These are phyloP conservation scores for Yamadazyma atlantica DNA, from an alignment of 1,139 yeast genomes.

Conservation along the genomic window DNA sequence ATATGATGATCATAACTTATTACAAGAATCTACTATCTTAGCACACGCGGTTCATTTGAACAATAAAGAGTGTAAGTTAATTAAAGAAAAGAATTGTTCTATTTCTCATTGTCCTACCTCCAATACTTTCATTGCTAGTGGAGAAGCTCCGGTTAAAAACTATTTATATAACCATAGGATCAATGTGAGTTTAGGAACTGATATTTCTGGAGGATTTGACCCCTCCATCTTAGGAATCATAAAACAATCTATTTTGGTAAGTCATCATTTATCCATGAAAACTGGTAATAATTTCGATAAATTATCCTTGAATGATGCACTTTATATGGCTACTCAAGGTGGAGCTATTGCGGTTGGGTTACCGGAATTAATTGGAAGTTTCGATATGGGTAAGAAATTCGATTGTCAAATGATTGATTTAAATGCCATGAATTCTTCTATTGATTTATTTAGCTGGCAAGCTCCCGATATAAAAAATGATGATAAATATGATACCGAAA, in stretches of 20 bases:
- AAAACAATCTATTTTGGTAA: constrained; percentile 76
- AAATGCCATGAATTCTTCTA: constrained; percentile 46
- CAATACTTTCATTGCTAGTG: constrained; percentile 84
- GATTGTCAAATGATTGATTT: constrained; percentile 82
- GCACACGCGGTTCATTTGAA: constrained; percentile 88
- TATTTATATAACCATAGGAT: constrained; percentile 65
- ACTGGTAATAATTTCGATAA: constrained; percentile 29
- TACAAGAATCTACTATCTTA: constrained; percentile 66
- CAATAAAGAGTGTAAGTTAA: constrained; percentile 58
- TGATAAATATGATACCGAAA: constrained; percentile 22
- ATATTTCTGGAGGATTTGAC: constrained; percentile 89
- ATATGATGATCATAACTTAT: constrained; percentile 61
- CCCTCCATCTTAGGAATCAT: constrained; percentile 76
- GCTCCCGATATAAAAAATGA: constrained; percentile 18
- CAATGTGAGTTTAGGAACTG: constrained; percentile 87
- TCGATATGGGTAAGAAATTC: constrained; percentile 73
- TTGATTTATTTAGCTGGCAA: constrained; percentile 81
- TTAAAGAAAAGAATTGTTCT: constrained; percentile 60
- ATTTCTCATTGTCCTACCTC: constrained; percentile 94
- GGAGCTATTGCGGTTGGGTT: constrained; percentile 81
- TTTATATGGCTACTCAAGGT: constrained; percentile 83
- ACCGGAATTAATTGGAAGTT: constrained; percentile 61
- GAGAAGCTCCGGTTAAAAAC: constrained; percentile 78
- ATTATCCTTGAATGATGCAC: constrained; percentile 66
- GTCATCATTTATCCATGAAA: constrained; percentile 79